Base-by-base conservation (phyloP, 2,329 filamentous ascomycete genomes). In the Dendryphion nanum region DNA sequence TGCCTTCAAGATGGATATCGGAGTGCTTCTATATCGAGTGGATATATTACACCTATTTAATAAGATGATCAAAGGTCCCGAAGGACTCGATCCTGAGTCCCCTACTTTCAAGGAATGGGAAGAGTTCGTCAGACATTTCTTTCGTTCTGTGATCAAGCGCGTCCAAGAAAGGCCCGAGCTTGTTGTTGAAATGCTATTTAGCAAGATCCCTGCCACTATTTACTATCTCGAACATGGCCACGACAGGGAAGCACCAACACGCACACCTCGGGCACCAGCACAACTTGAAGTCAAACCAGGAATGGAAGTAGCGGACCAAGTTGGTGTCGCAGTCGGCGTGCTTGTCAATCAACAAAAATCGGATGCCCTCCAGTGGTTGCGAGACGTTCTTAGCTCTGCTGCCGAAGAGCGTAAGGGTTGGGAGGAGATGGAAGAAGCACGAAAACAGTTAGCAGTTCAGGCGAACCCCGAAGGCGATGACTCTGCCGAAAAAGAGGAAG, bases 1-100 rank as follows among this genome's bases (percentile, higher is more conserved):
- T 8, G 89, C 89, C 0, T 97, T 97, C 73, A 98, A 97, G 68
- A 86, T 95, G 64, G 88, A 96, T 32, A 83, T 93, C 71, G 83
- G 83, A 40, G 83, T 96, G 16, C 79, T 96, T 70, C 75, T 98
- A 1, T 97, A 89, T 67, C 82, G 91, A 7, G 79, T 95, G 4
- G 93, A 97, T 60, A 95, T 96, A 23, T 81, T 98, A 32, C 82
- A 86, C 30, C 75, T 97, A 1, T 83, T 98, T 34, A 83, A 95
- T 60, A 85, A 82, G 57, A 90, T 98, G 81, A 85, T 97, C 64
- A 94, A 94, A 62, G 91, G 91, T 0, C 86, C 88, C 0, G 80
- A 87, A 41, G 80, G 85, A 1, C 69, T 97, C 20, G 82, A 90
- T 56, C 77, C 76, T 21, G 75, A 75, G 14, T 79, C 77, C 10